Evolutionary conservation across 768 basidiomycete species (phyloP).

Genomic region (Lyophyllum atratum): DNA sequence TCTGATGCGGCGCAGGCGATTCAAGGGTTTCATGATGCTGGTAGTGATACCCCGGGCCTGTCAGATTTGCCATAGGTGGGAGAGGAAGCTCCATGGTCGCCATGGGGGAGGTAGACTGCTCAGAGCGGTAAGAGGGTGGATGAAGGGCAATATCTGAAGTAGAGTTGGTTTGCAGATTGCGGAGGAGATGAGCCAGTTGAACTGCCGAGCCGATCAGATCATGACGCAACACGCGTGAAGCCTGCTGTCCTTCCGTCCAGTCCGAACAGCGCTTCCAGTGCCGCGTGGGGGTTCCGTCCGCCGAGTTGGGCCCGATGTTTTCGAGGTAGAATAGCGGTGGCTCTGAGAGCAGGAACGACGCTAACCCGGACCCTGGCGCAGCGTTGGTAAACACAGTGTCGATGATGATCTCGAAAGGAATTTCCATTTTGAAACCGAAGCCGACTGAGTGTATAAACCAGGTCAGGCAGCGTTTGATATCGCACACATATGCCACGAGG

Average conservation of each 20-base stretch:
- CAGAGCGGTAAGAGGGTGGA: slow-evolving; percentile 36
- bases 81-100: slow-evolving; percentile 41
- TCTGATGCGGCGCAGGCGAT: slow-evolving; percentile 18
- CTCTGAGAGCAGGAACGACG: slow-evolving; percentile 63
- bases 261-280: slow-evolving; percentile 69
- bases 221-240: slow-evolving; percentile 63
- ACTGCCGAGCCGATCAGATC: slow-evolving; percentile 63
- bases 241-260: slow-evolving; percentile 79
- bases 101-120: slow-evolving; percentile 22
- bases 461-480: slow-evolving; percentile 61
- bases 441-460: slow-evolving; percentile 82
- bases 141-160: slow-evolving; percentile 36
- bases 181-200: slow-evolving; percentile 59
- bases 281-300: slow-evolving; percentile 33
- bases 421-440: slow-evolving; percentile 83
- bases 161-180: slow-evolving; percentile 38
- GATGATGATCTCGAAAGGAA: slow-evolving; percentile 66
- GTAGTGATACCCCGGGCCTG: slow-evolving; percentile 29
- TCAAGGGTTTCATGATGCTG: slow-evolving; percentile 20
- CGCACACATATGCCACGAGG: slow-evolving; percentile 76
- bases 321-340: slow-evolving; percentile 75
- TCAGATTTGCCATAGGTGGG: slow-evolving; percentile 35
- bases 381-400: slow-evolving; percentile 58
- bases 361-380: slow-evolving; percentile 57
- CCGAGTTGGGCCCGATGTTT: slow-evolving; percentile 31